A percentile compares a stretch with the other conserved stretches of the same genome.
These are phyloP conservation scores for Coccomyxa sp. DNA, from an alignment of 139 green algal genomes.

Conservation along the genomic window DNA sequence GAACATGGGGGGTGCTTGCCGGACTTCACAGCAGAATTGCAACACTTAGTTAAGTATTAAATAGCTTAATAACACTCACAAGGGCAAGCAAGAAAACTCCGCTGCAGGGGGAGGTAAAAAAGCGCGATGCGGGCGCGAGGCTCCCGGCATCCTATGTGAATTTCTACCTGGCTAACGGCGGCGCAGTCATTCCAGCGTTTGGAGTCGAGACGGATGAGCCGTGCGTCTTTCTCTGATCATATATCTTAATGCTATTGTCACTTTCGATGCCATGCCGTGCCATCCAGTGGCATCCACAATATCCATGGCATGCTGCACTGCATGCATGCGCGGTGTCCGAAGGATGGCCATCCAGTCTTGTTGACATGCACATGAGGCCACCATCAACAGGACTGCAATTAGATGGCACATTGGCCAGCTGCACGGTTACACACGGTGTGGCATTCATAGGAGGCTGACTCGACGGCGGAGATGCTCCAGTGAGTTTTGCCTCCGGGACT, in stretches of 20 bases:
- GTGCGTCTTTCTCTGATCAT: background rate
- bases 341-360: too few species aligned
- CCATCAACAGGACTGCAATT: background rate
- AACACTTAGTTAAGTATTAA: background rate
- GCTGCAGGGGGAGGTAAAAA: background rate
- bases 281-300: background rate
- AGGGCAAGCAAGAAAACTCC: background rate
- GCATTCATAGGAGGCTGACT: background rate
- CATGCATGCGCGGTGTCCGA: too few species aligned
- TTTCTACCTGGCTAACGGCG: constrained; percentile 72
- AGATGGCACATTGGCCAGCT: background rate
- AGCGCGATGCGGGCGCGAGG: constrained; percentile 19
- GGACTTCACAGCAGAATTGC: background rate
- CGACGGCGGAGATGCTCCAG: background rate
- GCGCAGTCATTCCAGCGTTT: constrained; percentile 50
- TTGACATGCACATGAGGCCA: too few species aligned
- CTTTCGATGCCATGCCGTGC: background rate
- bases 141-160: constrained; percentile 69
- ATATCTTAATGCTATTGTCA: background rate
- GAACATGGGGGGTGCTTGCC: background rate
- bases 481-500: too few species aligned
- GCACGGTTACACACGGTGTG: background rate
- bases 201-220: constrained; percentile 11
- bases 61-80: background rate
- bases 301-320: too few species aligned